Base-by-base conservation (phyloP, 1,284 basidiomycete species). In the Spongiforma sp. region DNA sequence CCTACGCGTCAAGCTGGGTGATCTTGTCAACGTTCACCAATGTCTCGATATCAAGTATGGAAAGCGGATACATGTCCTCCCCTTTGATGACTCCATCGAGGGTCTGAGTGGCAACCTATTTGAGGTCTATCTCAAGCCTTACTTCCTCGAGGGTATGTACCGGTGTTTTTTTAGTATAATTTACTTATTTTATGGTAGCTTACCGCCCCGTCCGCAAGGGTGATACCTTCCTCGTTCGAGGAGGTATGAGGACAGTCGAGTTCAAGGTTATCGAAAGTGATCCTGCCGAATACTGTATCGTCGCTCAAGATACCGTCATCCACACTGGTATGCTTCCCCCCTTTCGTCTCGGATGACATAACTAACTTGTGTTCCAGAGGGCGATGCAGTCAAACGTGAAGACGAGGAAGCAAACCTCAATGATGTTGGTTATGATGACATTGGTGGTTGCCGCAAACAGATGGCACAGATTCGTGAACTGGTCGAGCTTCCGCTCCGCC, bases 401-500 rank as follows among this genome's bases (percentile, higher is more conserved):
- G 98, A 99, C 66, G 98, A 99, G 81, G 98, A 99, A 81, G 89
- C 94, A 50, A 98, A 97, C 79, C 88, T 99, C 37, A 92, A 89
- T 69, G 98, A 98, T 72, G 98, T 99, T 68, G 98, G 98, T 39
- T 99, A 99, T 77, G 98, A 99, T 74, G 97, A 99, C 75, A 97
- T 99, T 71, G 98, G 97, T 83, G 97, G 97, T 59, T 99, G 96
- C 84, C 89, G 97, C 72, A 99, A 99, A 80, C 98, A 99, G 80
- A 96, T 99, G 91, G 97, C 97, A 4, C 96, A 99, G 79, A 99
- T 99, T 67, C 96, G 98, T 79, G 98, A 99, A 84, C 90, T 99
- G 61, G 98, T 99, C 68, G 98, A 99, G 80, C 85, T 99, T 9
- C 98, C 97, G 36, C 87, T 99, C 46, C 94, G 97, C 63, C 98